A percentile compares a stretch with the other conserved stretches of the same genome.
phyloP scores from a whole-genome alignment of 192 early-diverging fungal species.

The Backusella liffmaniae region DNA sequence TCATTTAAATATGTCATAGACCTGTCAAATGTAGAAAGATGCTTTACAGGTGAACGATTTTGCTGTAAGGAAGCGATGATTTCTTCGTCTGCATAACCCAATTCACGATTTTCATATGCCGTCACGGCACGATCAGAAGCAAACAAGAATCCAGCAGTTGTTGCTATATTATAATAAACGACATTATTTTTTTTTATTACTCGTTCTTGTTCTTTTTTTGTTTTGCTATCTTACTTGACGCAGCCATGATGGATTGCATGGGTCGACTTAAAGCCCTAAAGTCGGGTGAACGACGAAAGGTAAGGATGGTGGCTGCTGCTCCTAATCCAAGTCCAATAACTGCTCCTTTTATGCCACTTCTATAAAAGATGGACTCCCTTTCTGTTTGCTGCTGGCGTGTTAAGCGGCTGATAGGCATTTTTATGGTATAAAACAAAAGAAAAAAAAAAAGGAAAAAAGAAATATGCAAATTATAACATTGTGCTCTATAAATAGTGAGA shows the following conservation, averaged over 20 bases:
- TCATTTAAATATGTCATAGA: conserved; percentile 30
- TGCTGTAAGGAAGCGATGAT: background rate
- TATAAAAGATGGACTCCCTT: conserved; percentile 20
- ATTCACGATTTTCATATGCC: conserved; percentile 31
- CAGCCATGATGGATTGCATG: conserved; percentile 36
- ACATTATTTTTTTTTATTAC: background rate
- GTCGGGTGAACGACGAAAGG: conserved; percentile 29
- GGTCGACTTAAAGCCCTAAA: conserved; percentile 32
- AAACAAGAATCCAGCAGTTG: conserved; percentile 36
- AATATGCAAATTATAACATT: background rate
- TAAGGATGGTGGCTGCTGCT: conserved; percentile 30
- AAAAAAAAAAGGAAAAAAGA: background rate
- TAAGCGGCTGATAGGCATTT: conserved; percentile 20
- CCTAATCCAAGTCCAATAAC: conserved; percentile 40
- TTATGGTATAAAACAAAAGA: background rate
- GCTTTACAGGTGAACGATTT: background rate
- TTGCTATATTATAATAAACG: conserved; percentile 16
- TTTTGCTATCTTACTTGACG: conserved; percentile 27
- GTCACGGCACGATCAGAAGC: conserved; percentile 32
- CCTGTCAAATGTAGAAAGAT: conserved; percentile 15
- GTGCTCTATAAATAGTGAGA: background rate
- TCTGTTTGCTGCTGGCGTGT: conserved; percentile 28
- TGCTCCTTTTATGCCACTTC: conserved; percentile 35
- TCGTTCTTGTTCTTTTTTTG: background rate
- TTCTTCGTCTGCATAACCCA: conserved; percentile 37